Evolutionary conservation across 495 filamentous ascomycete species (phyloP).

Genomic region (Aspergillus heteromorphus): DNA sequence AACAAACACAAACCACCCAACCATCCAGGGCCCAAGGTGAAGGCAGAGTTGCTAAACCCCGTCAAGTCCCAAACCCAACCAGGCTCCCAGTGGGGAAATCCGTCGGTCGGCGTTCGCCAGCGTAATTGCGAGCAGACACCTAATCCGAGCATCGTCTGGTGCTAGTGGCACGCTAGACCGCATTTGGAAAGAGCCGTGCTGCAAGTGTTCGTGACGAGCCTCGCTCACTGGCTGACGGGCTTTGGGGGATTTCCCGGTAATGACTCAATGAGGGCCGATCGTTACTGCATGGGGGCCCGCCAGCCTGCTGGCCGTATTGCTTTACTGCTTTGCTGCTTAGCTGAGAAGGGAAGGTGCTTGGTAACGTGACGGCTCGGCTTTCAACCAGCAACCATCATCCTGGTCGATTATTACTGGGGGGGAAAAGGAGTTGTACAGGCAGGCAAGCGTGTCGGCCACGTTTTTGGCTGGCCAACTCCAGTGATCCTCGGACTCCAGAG

Average conservation of each 20-base stretch:
- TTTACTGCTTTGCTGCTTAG: conserved; percentile 1
- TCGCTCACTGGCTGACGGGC: conserved; percentile 6
- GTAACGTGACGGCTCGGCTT: conserved; percentile 1
- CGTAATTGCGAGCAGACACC: neutral
- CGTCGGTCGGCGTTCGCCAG: neutral
- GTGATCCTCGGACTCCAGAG: neutral
- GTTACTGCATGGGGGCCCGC: conserved; percentile 7
- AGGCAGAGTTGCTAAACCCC: too few species aligned
- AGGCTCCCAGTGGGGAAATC: conserved; percentile 1
- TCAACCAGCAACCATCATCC: too few species aligned
- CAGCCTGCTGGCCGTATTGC: neutral
- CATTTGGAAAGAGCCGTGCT: conserved; percentile 7
- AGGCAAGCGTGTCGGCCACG: conserved; percentile 1
- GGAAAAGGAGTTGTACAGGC: neutral
- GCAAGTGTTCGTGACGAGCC: conserved; percentile 6
- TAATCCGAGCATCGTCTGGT: neutral
- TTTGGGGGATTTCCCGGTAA: conserved; percentile 11
- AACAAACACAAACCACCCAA: too few species aligned
- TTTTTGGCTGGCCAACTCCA: conserved; percentile 1
- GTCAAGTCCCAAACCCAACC: too few species aligned
- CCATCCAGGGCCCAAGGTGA: too few species aligned
- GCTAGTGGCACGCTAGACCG: conserved; percentile 4
- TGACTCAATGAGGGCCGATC: conserved; percentile 14
- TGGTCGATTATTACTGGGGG: too few species aligned
- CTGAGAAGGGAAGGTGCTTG: conserved; percentile 9